Conservation (phyloP, 2,329 filamentous ascomycete species). For the Ophiostoma ips region DNA sequence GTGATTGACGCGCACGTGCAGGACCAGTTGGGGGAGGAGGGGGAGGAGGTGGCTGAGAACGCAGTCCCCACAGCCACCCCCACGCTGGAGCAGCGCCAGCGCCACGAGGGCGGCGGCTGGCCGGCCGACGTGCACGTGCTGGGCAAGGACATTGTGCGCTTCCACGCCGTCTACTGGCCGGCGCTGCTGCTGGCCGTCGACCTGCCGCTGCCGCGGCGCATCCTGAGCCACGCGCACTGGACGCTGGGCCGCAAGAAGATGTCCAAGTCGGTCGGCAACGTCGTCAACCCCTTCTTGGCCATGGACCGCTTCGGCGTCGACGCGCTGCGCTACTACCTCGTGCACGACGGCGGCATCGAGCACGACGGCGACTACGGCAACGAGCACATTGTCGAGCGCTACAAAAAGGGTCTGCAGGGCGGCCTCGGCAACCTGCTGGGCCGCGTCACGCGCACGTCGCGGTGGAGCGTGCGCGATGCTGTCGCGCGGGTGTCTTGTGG, state of each 20-base stretch:
- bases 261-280: conserved; percentile 91
- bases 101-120: conserved; percentile 49
- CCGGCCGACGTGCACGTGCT: conserved; percentile 85
- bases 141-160: conserved; percentile 91
- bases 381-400: conserved; percentile 54
- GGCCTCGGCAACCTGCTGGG: conserved; percentile 70
- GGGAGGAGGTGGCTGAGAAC: too few species aligned
- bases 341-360: conserved; percentile 61
- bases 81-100: conserved; percentile 26
- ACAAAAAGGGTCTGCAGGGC: conserved; percentile 64
- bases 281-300: conserved; percentile 87
- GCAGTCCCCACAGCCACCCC: neutral
- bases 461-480: conserved; percentile 52
- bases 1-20: conserved; percentile 3
- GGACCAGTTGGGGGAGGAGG: neutral
- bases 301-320: conserved; percentile 82
- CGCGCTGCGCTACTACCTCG: conserved; percentile 76
- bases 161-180: conserved; percentile 97
- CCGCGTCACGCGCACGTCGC: conserved; percentile 53
- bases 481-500: conserved; percentile 28
- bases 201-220: conserved; percentile 60
- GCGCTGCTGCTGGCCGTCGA: conserved; percentile 83
- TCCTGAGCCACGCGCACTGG: conserved; percentile 91
- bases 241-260: conserved; percentile 85
- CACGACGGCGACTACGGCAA: conserved; percentile 83